These are phyloP conservation scores for Aureobasidium sp. DNA, from an alignment of 2,329 filamentous ascomycete genomes.

Conservation along the genomic window DNA sequence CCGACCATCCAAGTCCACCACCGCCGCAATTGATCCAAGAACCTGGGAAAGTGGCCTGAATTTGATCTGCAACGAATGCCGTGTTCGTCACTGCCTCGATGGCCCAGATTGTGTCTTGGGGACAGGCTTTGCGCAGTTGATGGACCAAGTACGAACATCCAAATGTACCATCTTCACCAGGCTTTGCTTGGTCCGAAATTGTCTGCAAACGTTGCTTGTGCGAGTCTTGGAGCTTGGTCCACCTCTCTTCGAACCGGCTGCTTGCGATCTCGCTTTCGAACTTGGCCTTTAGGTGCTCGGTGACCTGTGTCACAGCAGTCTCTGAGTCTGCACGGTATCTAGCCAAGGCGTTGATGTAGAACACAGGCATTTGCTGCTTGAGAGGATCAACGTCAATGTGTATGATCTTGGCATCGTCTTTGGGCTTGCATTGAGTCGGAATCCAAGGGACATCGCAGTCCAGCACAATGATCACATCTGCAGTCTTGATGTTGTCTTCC, in stretches of 20 bases:
- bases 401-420: slow-evolving; percentile 47
- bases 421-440: slow-evolving; percentile 59
- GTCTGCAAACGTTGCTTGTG: slow-evolving; percentile 51
- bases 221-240: slow-evolving; percentile 46
- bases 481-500: slow-evolving; percentile 63
- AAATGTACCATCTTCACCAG: slow-evolving; percentile 54
- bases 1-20: slow-evolving; percentile 73
- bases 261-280: slow-evolving; percentile 35
- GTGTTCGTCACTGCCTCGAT: slow-evolving; percentile 73
- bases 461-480: slow-evolving; percentile 76
- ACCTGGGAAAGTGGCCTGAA: slow-evolving; percentile 59
- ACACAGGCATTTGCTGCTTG: slow-evolving; percentile 54
- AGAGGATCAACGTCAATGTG: slow-evolving; percentile 61
- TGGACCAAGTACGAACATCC: slow-evolving; percentile 50
- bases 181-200: slow-evolving; percentile 51
- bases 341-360: slow-evolving; percentile 47
- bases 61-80: slow-evolving; percentile 58
- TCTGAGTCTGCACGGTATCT: slow-evolving; percentile 44
- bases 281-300: slow-evolving; percentile 47
- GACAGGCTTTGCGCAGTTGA: slow-evolving; percentile 49
- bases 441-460: slow-evolving; percentile 95
- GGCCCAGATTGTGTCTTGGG: slow-evolving; percentile 62
- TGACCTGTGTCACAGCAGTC: slow-evolving; percentile 60
- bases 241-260: slow-evolving; percentile 37
- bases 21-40: slow-evolving; percentile 77